A percentile compares a stretch with the other conserved stretches of the same genome.
Evolutionary conservation across 2,329 filamentous ascomycete genomes (phyloP).

Genomic region (Coniosporium tulheliwenetii): DNA sequence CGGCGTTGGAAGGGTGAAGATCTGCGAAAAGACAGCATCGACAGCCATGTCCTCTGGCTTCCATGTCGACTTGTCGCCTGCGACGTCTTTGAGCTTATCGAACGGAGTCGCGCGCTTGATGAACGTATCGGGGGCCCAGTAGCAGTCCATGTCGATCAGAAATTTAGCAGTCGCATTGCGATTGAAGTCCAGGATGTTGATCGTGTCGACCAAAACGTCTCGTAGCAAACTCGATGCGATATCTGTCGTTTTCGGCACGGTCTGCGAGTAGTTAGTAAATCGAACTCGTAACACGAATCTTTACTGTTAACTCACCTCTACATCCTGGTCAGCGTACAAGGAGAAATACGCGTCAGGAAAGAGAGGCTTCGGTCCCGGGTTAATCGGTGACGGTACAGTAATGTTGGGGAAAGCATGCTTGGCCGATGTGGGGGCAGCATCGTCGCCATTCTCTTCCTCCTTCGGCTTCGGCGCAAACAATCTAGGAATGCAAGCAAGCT

Average conservation of each 20-base stretch:
- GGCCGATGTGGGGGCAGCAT: conserved; percentile 32
- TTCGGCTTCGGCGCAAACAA: conserved; percentile 27
- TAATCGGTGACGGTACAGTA: conserved; percentile 57
- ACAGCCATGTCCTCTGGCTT: conserved; percentile 95
- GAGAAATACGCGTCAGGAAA: conserved; percentile 93
- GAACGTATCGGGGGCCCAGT: conserved; percentile 80
- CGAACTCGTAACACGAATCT: neutral
- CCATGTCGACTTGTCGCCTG: conserved; percentile 64
- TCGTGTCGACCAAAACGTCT: conserved; percentile 77
- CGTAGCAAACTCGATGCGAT: conserved; percentile 73
- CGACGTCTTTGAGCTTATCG: conserved; percentile 59
- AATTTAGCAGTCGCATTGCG: conserved; percentile 74
- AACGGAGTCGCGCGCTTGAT: conserved; percentile 87
- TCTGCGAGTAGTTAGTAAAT: conserved; percentile 20
- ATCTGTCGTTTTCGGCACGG: conserved; percentile 62
- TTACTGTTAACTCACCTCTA: conserved; percentile 32
- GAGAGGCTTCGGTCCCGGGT: conserved; percentile 56
- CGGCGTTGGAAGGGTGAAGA: conserved; percentile 71
- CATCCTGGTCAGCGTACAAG: conserved; percentile 73
- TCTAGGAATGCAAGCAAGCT: conserved; percentile 47
- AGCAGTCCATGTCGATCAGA: conserved; percentile 87
- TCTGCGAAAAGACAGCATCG: conserved; percentile 93
- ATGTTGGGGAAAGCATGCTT: conserved; percentile 71
- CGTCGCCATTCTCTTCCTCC: conserved; percentile 33
- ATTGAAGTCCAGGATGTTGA: conserved; percentile 89